A percentile compares a stretch with the other conserved stretches of the same genome.
Conservation (phyloP, 352 stramenopile genomes). For the Blastocystis hominis region DNA sequence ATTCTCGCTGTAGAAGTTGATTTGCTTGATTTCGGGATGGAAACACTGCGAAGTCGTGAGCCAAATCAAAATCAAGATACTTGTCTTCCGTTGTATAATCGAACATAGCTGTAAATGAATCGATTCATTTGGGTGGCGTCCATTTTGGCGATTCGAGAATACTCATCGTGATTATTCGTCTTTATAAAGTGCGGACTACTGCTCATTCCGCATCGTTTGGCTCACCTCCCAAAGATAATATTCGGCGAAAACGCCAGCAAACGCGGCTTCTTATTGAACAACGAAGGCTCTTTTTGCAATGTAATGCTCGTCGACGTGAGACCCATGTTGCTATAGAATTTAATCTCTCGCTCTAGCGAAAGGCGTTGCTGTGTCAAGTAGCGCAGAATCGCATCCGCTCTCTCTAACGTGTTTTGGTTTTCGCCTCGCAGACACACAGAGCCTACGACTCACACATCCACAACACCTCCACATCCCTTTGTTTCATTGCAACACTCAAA, state of each 20-base stretch:
- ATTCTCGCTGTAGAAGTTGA: constrained; percentile 54
- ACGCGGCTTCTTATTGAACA: constrained; percentile 4
- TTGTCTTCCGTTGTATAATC: constrained; percentile 4
- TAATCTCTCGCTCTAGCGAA: constrained; percentile 6
- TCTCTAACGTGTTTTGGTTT: not conserved
- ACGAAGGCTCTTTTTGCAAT: not conserved
- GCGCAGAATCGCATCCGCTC: not conserved
- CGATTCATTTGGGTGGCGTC: not conserved
- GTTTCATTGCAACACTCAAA: constrained; percentile 35
- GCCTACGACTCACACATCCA: not conserved
- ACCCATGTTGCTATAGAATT: constrained; percentile 16
- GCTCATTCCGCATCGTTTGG: not conserved
- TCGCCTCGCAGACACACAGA: constrained; percentile 9
- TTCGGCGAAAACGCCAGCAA: constrained; percentile 18
- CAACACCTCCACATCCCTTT: not conserved
- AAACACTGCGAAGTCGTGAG: not conserved
- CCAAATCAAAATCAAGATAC: not conserved
- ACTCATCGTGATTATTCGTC: constrained; percentile 44
- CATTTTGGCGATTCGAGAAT: constrained; percentile 12
- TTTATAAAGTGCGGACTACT: constrained; percentile 26
- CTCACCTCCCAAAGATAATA: constrained; percentile 18
- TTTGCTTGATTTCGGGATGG: constrained; percentile 41
- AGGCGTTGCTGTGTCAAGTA: constrained; percentile 14
- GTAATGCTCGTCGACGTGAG: not conserved
- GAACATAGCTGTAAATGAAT: constrained; percentile 16